Conservation (phyloP, 2,329 filamentous ascomycete genomes). For the Pseudopyricularia cyperi region DNA sequence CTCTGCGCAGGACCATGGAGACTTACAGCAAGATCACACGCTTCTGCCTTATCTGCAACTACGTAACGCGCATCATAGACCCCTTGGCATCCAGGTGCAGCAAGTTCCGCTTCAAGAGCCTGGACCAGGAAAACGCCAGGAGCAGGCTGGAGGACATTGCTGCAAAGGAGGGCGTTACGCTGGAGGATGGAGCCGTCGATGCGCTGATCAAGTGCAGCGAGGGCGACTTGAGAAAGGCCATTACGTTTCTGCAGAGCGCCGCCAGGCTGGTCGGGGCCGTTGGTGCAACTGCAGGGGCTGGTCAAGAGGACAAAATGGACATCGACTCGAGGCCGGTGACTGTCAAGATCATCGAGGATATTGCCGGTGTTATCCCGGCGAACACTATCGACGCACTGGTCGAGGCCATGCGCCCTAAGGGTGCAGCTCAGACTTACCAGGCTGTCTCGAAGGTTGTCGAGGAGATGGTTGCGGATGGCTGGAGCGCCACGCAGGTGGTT, state of each 20-base stretch:
- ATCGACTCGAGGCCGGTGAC: slow-evolving; percentile 52
- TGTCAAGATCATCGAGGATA: slow-evolving; percentile 75
- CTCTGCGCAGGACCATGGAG: slow-evolving; percentile 92
- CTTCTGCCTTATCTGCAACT: slow-evolving; percentile 97
- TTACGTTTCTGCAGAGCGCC: slow-evolving; percentile 93
- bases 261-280: slow-evolving; percentile 69
- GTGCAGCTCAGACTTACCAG: slow-evolving; percentile 52
- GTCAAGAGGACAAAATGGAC: slow-evolving; percentile 44
- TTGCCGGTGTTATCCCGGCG: slow-evolving; percentile 84
- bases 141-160: slow-evolving; percentile 75
- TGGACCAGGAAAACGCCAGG: slow-evolving; percentile 77
- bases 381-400: slow-evolving; percentile 57
- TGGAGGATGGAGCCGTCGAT: slow-evolving; percentile 71
- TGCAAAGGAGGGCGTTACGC: slow-evolving; percentile 56
- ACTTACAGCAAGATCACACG: slow-evolving; percentile 92
- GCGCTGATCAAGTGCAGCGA: slow-evolving; percentile 79
- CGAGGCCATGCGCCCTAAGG: slow-evolving; percentile 61
- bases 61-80: slow-evolving; percentile 96
- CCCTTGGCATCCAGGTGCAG: slow-evolving; percentile 85
- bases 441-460: slow-evolving; percentile 69
- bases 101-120: slow-evolving; percentile 95
- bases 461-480: slow-evolving; percentile 89
- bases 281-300: slow-evolving; percentile 22
- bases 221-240: slow-evolving; percentile 89
- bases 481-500: slow-evolving; percentile 85